phyloP scores from a whole-genome alignment of 371 early-diverging fungal species.

The Mucor sp. region DNA sequence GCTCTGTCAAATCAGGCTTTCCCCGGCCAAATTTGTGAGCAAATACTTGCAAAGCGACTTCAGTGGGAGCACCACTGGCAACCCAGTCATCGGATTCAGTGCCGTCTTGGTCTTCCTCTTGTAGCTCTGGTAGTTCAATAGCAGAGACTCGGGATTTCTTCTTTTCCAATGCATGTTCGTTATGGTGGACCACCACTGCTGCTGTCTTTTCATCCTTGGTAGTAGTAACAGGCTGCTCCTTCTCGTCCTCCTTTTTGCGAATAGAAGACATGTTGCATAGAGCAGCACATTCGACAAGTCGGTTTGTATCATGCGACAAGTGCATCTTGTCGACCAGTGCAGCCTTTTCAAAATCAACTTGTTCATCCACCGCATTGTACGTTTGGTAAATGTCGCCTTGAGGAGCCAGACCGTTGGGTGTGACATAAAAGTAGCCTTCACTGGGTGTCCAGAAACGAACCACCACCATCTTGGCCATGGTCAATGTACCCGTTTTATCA shows the following conservation, averaged over 20 bases:
- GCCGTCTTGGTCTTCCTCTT: constrained; percentile 14
- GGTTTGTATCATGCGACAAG: constrained; percentile 18
- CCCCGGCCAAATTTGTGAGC: constrained; percentile 66
- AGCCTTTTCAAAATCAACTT: neutral
- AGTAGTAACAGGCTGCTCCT: neutral
- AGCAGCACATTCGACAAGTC: constrained; percentile 48
- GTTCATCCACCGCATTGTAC: constrained; percentile 8
- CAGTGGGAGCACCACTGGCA: constrained; percentile 67
- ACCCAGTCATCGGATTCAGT: constrained; percentile 55
- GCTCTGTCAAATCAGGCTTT: constrained; percentile 49
- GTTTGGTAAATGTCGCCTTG: constrained; percentile 59
- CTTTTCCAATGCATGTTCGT: neutral
- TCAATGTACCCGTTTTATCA: constrained; percentile 74
- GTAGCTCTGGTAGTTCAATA: neutral
- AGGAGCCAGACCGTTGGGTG: constrained; percentile 66
- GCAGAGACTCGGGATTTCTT: neutral
- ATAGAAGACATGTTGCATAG: constrained; percentile 66
- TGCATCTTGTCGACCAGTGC: constrained; percentile 18
- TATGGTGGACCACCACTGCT: neutral
- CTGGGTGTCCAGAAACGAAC: constrained; percentile 70
- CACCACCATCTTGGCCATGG: constrained; percentile 75
- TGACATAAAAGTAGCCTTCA: constrained; percentile 62
- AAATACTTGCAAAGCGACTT: constrained; percentile 76
- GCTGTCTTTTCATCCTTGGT: constrained; percentile 3
- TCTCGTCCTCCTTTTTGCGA: neutral